Conservation (phyloP, 345 rosid species). For the Murraya paniculata region DNA sequence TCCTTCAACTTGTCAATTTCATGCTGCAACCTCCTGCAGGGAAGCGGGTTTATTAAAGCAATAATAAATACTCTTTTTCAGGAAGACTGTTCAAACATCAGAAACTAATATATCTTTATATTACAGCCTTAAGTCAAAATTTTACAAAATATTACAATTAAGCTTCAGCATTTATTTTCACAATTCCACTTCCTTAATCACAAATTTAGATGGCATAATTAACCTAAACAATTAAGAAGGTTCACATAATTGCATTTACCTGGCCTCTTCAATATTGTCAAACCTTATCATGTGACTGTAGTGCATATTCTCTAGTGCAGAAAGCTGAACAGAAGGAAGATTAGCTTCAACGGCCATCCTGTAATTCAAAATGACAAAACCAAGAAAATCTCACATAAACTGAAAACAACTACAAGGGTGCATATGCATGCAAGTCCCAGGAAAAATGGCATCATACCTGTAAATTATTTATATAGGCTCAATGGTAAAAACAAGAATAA, state of each 20-base stretch:
- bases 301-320: conserved; percentile 90
- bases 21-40: conserved; percentile 63
- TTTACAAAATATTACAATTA: not conserved
- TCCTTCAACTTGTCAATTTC: conserved; percentile 62
- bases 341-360: conserved; percentile 81
- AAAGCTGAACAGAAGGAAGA: conserved; percentile 62
- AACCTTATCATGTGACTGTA: conserved; percentile 95
- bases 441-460: not conserved
- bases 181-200: conserved; percentile 6
- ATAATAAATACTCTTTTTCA: not conserved
- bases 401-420: not conserved
- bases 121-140: not conserved
- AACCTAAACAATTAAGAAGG: conserved; percentile 7
- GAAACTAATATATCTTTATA: not conserved
- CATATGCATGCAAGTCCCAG: not conserved
- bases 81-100: not conserved
- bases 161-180: conserved; percentile 9
- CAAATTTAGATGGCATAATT: not conserved
- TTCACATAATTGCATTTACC: conserved; percentile 41
- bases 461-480: not conserved
- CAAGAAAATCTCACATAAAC: not conserved
- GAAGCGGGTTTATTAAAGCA: conserved; percentile 14
- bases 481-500: no score
- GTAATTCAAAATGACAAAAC: conserved; percentile 21
- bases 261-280: conserved; percentile 73